These are phyloP conservation scores for Alternaria metachromatica DNA, from an alignment of 2,329 filamentous ascomycete species.

Conservation along the genomic window DNA sequence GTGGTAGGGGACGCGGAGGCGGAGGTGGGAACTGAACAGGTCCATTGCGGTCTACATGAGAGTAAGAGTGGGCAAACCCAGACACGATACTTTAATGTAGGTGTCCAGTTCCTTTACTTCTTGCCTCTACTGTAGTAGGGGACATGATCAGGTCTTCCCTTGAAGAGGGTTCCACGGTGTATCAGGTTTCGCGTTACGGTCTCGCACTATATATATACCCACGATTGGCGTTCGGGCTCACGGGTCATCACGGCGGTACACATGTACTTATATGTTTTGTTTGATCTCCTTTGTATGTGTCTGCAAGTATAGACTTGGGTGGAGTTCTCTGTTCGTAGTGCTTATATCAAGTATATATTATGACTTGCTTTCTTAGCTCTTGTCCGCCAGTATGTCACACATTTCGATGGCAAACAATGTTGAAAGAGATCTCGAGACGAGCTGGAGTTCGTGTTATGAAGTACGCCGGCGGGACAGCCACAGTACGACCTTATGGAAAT, in stretches of 20 bases:
- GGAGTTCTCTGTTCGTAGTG: not conserved
- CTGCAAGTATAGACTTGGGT: not conserved
- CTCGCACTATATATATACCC: constrained; percentile 26
- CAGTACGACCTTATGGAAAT: too few species aligned
- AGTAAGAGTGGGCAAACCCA: not conserved
- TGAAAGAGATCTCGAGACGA: too few species aligned
- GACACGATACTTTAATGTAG: not conserved
- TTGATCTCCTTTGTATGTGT: not conserved
- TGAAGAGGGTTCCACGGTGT: not conserved
- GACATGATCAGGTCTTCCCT: not conserved
- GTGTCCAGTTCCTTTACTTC: not conserved
- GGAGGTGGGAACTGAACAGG: not conserved
- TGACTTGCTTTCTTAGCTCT: not conserved
- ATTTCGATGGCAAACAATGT: too few species aligned
- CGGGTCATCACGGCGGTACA: not conserved
- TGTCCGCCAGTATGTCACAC: too few species aligned
- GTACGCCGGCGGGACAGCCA: too few species aligned
- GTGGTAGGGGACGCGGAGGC: constrained; percentile 35
- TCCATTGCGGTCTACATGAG: not conserved
- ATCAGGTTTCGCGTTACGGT: constrained; percentile 4
- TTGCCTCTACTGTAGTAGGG: too few species aligned
- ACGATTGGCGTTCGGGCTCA: constrained; percentile 14
- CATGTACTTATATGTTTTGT: not conserved
- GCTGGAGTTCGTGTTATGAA: too few species aligned
- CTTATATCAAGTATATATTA: not conserved